Evolutionary conservation across 495 filamentous ascomycete species (phyloP).

Genomic region (Podospora pseudoanserina): DNA sequence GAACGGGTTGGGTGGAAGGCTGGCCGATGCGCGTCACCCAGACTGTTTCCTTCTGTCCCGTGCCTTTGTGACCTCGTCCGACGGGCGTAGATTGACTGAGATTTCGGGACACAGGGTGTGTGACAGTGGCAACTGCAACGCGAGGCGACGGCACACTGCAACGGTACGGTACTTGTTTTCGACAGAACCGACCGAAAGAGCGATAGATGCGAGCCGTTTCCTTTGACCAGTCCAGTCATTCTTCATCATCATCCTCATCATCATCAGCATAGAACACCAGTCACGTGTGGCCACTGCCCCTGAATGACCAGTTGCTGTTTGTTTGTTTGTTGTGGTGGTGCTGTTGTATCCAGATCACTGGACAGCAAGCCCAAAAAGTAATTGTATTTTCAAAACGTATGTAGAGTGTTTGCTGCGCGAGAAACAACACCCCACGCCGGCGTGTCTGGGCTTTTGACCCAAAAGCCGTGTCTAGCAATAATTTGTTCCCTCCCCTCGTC

Average conservation of each 20-base stretch:
- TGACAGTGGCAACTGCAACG: background rate
- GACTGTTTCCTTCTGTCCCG: background rate
- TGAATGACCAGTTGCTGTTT: slow-evolving; percentile 14
- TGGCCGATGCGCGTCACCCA: background rate
- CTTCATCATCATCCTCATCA: background rate
- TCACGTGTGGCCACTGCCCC: background rate
- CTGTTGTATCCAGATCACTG: background rate
- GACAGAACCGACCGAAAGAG: background rate
- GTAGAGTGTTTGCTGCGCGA: slow-evolving; percentile 4
- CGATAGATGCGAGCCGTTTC: background rate
- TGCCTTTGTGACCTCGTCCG: background rate
- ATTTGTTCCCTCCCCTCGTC: slow-evolving; percentile 5
- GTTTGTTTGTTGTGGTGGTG: background rate
- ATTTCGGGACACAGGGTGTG: background rate
- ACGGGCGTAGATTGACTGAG: background rate
- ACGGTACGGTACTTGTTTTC: background rate
- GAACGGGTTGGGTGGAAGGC: background rate
- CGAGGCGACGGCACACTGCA: background rate
- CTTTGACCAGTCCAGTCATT: background rate
- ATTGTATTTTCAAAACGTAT: background rate
- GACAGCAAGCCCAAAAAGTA: background rate
- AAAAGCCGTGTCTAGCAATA: slow-evolving; percentile 26
- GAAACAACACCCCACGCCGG: background rate
- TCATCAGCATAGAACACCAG: background rate
- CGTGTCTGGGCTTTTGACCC: slow-evolving; percentile 29